phyloP scores from a whole-genome alignment of 2,329 filamentous ascomycete genomes.

The Aspergillus pseudonomiae region DNA sequence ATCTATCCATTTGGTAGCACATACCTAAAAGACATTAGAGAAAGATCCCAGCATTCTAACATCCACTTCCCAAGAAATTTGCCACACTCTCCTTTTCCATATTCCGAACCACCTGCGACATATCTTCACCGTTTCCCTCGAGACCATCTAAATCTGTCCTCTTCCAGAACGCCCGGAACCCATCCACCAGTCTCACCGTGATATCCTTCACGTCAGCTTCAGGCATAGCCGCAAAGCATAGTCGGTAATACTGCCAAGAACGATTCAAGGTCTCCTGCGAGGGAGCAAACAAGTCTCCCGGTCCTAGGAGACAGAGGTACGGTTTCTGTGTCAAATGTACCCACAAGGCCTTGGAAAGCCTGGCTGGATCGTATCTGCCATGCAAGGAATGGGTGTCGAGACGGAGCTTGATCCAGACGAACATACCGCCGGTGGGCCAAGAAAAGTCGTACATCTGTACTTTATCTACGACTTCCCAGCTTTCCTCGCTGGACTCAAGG shows the following conservation, averaged over 20 bases:
- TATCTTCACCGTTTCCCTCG: slow-evolving; percentile 24
- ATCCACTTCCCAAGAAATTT: slow-evolving; percentile 23
- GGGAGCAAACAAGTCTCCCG: slow-evolving; percentile 74
- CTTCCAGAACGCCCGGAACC: slow-evolving; percentile 74
- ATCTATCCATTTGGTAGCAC: background rate
- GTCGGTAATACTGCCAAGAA: slow-evolving; percentile 72
- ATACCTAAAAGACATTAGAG: background rate
- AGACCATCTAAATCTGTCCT: slow-evolving; percentile 59
- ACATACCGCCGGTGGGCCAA: slow-evolving; percentile 89
- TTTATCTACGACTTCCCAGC: slow-evolving; percentile 76
- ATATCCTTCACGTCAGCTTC: slow-evolving; percentile 68
- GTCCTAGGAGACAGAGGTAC: slow-evolving; percentile 69
- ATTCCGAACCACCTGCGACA: slow-evolving; percentile 7
- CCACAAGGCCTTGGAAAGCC: slow-evolving; percentile 69
- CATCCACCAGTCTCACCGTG: slow-evolving; percentile 67
- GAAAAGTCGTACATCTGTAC: slow-evolving; percentile 73
- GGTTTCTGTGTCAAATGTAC: slow-evolving; percentile 70
- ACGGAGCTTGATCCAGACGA: slow-evolving; percentile 77
- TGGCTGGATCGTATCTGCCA: slow-evolving; percentile 54
- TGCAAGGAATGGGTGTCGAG: slow-evolving; percentile 75
- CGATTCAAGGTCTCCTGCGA: slow-evolving; percentile 60
- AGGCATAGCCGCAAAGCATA: slow-evolving; percentile 86
- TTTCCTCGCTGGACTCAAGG: slow-evolving; percentile 44
- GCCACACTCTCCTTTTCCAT: slow-evolving; percentile 10
- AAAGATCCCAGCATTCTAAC: background rate